phyloP scores from a whole-genome alignment of 2,329 filamentous ascomycete species.

The Amphichorda felina region DNA sequence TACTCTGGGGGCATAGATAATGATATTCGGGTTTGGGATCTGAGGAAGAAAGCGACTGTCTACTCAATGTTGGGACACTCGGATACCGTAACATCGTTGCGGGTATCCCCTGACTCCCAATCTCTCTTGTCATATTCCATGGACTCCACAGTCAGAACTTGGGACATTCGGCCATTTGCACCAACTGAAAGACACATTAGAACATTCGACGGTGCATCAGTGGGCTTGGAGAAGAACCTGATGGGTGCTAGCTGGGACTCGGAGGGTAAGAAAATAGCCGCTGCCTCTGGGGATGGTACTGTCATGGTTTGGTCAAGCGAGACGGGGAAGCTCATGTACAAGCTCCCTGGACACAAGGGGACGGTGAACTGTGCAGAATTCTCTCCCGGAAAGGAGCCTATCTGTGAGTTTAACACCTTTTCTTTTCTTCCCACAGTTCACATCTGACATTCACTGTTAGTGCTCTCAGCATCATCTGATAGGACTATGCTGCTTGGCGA shows the following conservation, averaged over 20 bases:
- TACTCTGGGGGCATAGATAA: constrained; percentile 95
- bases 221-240: constrained; percentile 83
- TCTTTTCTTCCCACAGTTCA: not conserved
- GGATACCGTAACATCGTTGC: constrained; percentile 82
- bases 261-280: constrained; percentile 75
- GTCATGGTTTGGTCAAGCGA: constrained; percentile 85
- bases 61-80: constrained; percentile 84
- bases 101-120: constrained; percentile 88
- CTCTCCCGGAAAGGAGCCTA: constrained; percentile 70
- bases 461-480: constrained; percentile 85
- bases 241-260: constrained; percentile 83
- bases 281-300: constrained; percentile 81
- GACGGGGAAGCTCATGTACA: constrained; percentile 85
- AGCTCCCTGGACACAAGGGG: constrained; percentile 89
- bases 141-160: constrained; percentile 87
- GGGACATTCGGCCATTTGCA: constrained; percentile 93
- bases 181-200: constrained; percentile 73
- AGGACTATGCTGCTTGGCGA: constrained; percentile 76
- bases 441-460: constrained; percentile 34
- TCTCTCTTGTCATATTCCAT: constrained; percentile 84
- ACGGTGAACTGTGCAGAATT: constrained; percentile 93
- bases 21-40: constrained; percentile 93
- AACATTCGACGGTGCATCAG: constrained; percentile 85
- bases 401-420: constrained; percentile 51
- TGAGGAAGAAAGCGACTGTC: constrained; percentile 79